These are phyloP conservation scores for Clavispora santaluciae DNA, from an alignment of 805 yeast genomes.

Conservation along the genomic window DNA sequence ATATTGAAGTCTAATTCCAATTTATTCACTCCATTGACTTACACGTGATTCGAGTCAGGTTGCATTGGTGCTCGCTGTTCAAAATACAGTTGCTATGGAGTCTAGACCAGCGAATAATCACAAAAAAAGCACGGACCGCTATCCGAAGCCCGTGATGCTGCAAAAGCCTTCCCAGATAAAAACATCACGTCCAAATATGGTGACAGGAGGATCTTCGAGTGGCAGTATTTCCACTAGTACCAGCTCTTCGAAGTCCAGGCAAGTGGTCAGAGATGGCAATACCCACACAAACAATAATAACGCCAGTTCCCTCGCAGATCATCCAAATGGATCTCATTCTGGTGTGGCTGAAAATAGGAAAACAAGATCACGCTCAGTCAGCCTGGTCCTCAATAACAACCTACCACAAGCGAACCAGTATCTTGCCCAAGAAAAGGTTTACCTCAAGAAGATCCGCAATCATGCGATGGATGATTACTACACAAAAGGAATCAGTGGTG, in stretches of 20 bases:
- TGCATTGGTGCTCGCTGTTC: not conserved
- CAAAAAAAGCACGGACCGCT: not conserved
- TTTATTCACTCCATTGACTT: no score
- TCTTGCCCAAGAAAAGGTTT: slow-evolving; percentile 61
- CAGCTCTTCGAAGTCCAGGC: not conserved
- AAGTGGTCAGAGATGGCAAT: not conserved
- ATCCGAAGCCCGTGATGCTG: not conserved
- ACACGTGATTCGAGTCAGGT: no score
- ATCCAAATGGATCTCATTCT: not conserved
- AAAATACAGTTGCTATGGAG: not conserved
- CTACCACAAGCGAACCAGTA: slow-evolving; percentile 33
- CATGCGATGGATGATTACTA: slow-evolving; percentile 66
- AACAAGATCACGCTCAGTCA: slow-evolving; percentile 9
- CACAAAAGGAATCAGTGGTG: slow-evolving; percentile 57
- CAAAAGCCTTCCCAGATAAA: not conserved
- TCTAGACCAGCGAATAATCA: not conserved
- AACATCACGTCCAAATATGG: not conserved
- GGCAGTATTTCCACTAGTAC: not conserved
- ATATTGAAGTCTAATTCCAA: no score
- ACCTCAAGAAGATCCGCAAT: slow-evolving; percentile 57
- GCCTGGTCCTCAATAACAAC: slow-evolving; percentile 13
- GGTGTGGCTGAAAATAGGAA: slow-evolving; percentile 3
- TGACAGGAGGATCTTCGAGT: not conserved
- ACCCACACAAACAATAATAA: not conserved
- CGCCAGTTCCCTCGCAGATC: not conserved